Conservation (phyloP, 768 basidiomycete genomes). For the Coprinopsis strossmayeri region DNA sequence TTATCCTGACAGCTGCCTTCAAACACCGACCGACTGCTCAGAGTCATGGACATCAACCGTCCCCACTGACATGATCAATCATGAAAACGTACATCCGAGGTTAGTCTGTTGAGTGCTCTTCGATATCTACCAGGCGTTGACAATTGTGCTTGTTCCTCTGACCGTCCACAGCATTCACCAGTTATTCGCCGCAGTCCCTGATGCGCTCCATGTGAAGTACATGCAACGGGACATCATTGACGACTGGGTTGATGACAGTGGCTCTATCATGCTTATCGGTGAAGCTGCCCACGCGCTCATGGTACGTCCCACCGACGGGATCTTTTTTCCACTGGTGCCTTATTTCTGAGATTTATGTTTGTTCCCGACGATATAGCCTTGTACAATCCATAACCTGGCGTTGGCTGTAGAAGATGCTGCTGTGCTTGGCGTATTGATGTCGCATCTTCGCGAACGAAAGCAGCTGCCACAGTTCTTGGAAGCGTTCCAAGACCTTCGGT, state of each 20-base stretch:
- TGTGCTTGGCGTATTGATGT: slow-evolving; percentile 48
- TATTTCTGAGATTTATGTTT: neutral
- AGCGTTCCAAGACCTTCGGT: slow-evolving; percentile 48
- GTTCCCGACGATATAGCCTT: slow-evolving; percentile 27
- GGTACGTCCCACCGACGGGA: slow-evolving; percentile 27
- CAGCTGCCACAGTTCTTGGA: slow-evolving; percentile 42
- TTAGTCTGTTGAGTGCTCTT: too few species aligned
- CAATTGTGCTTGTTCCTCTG: too few species aligned
- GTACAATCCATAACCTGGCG: slow-evolving; percentile 37
- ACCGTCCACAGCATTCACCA: slow-evolving; percentile 27
- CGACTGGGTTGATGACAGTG: slow-evolving; percentile 44
- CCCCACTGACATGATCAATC: slow-evolving; percentile 26
- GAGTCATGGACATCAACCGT: slow-evolving; percentile 30
- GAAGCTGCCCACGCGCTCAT: slow-evolving; percentile 52
- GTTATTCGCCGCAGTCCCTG: slow-evolving; percentile 25
- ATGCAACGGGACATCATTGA: slow-evolving; percentile 29
- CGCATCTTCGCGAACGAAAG: slow-evolving; percentile 32
- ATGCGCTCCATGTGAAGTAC: slow-evolving; percentile 30
- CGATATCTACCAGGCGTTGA: too few species aligned
- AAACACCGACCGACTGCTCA: slow-evolving; percentile 15
- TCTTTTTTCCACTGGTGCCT: too few species aligned
- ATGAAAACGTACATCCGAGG: slow-evolving; percentile 17
- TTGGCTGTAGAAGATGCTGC: slow-evolving; percentile 53
- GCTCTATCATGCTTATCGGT: slow-evolving; percentile 41
- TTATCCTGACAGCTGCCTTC: slow-evolving; percentile 27